Evolutionary conservation across 306 rosid species (phyloP).

Genomic region (Quillaja saponaria): DNA sequence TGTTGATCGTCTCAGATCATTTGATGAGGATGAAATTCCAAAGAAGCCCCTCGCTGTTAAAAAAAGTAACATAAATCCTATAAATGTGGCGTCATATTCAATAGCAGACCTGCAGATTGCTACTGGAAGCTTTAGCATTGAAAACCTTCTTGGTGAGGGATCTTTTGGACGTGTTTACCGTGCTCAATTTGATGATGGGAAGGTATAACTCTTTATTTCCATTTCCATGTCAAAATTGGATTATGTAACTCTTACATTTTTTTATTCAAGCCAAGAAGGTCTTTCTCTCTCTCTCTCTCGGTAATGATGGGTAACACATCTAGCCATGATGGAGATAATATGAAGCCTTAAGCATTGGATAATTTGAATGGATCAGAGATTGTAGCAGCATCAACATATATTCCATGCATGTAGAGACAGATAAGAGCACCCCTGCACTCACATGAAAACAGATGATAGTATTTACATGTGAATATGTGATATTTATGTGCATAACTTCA

Average conservation of each 20-base stretch:
- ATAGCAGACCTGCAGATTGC: slow-evolving; percentile 95
- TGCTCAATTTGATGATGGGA: slow-evolving; percentile 83
- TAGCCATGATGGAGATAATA: too few species aligned
- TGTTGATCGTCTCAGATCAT: slow-evolving; percentile 79
- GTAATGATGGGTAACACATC: too few species aligned
- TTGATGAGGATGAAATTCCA: slow-evolving; percentile 65
- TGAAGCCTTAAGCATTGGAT: too few species aligned
- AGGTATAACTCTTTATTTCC: slow-evolving; percentile 47
- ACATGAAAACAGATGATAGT: too few species aligned
- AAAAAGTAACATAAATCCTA: slow-evolving; percentile 52
- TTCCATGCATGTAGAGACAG: too few species aligned
- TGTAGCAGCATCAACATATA: too few species aligned
- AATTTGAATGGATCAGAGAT: too few species aligned
- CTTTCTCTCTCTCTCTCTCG: background rate
- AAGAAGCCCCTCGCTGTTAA: slow-evolving; percentile 55
- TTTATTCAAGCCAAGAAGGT: slow-evolving; percentile 5
- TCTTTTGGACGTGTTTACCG: slow-evolving; percentile 94
- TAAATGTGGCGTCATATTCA: slow-evolving; percentile 76
- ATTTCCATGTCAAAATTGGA: slow-evolving; percentile 10
- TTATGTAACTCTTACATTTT: background rate
- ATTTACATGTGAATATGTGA: too few species aligned
- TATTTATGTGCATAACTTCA: background rate
- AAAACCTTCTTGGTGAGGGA: slow-evolving; percentile 89
- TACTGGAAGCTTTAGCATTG: slow-evolving; percentile 90
- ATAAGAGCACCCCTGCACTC: too few species aligned